Base-by-base conservation (phyloP, 352 stramenopile species). In the Phytophthora vignae region DNA sequence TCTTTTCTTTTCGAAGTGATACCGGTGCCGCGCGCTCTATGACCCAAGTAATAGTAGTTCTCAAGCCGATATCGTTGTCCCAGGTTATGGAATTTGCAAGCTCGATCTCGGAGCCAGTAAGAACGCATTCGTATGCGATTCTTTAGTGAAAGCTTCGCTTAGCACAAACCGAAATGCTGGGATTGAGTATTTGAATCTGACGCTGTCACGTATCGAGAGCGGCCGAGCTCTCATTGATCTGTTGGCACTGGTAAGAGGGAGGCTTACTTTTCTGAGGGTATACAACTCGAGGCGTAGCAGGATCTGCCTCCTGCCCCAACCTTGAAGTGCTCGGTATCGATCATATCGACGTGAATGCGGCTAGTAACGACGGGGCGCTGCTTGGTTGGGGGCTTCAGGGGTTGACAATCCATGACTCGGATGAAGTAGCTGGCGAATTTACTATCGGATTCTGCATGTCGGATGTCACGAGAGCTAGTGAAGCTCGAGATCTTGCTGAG, bases 81-180 rank as follows among this genome's bases (percentile, higher is more conserved):
- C 57, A 9, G 57, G 57, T 27, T 55, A 64, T 31, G 57, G 57
- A 3, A 56, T 64, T 42, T 64, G 42, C 44, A 42, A 36, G 15
- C 22, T 64, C 17, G 17, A 17, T 21, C 9, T 29, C 33, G 17
- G 27, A 10, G 22, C 25, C 1, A 25, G 10, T 8, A 19, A 15
- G 7, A 42, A 55, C 21, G 14, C 8, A 10, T 58, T 58, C 25
- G 14, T 10, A 4, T n/a, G 19, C 21, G 42, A 49, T 49, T 49
- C 42, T 11, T 15, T 7, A 9, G 42, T 10, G 42, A 6, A 22
- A 11, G 8, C 17, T 22, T 49, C 17, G 0, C 15, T 21, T 49
- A 15, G 1, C 2, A 17, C 40, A 21, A 49, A 10, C 9, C 17
- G 42, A 48, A 15, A 48, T 21, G 14, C 5, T n/a, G 40, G 40